phyloP scores from a whole-genome alignment of 495 filamentous ascomycete genomes.

The Penicillium lagena region DNA sequence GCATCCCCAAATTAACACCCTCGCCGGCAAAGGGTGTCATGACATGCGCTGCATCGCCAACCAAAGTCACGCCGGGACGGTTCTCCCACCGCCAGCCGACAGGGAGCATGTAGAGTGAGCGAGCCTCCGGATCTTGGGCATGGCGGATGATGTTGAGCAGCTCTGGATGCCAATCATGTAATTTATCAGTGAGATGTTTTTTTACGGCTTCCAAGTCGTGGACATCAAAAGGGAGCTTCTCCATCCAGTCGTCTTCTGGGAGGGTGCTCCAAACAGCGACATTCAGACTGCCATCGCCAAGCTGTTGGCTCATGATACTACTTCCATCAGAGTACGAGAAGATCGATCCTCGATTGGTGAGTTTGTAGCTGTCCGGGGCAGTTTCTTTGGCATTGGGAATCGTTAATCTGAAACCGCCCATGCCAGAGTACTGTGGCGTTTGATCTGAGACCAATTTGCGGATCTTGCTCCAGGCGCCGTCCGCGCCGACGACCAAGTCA shows the following conservation, averaged over 20 bases:
- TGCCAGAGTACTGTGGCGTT: conserved; percentile 43
- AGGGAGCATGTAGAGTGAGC: conserved; percentile 44
- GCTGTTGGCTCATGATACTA: conserved; percentile 7
- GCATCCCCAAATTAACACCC: conserved; percentile 48
- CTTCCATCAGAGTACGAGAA: conserved; percentile 8
- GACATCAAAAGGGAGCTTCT: background rate
- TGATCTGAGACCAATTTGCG: conserved; percentile 38
- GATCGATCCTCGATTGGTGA: conserved; percentile 9
- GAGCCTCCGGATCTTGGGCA: conserved; percentile 2
- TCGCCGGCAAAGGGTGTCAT: conserved; percentile 55
- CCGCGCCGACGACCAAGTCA: conserved; percentile 47
- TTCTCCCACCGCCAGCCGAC: conserved; percentile 43
- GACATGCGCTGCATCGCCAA: conserved; percentile 54
- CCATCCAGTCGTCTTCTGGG: conserved; percentile 4
- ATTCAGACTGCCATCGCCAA: conserved; percentile 12
- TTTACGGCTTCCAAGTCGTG: background rate
- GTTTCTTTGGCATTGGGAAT: conserved; percentile 11
- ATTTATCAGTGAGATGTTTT: conserved; percentile 9
- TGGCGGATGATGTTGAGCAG: conserved; percentile 8
- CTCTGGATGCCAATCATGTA: conserved; percentile 17
- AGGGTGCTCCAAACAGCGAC: background rate
- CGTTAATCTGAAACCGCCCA: conserved; percentile 13
- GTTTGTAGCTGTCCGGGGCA: conserved; percentile 3
- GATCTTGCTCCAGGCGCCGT: conserved; percentile 53
- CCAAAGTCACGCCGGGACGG: conserved; percentile 37